Conservation (phyloP, 768 basidiomycete genomes). For the Kockovaella imperatae region DNA sequence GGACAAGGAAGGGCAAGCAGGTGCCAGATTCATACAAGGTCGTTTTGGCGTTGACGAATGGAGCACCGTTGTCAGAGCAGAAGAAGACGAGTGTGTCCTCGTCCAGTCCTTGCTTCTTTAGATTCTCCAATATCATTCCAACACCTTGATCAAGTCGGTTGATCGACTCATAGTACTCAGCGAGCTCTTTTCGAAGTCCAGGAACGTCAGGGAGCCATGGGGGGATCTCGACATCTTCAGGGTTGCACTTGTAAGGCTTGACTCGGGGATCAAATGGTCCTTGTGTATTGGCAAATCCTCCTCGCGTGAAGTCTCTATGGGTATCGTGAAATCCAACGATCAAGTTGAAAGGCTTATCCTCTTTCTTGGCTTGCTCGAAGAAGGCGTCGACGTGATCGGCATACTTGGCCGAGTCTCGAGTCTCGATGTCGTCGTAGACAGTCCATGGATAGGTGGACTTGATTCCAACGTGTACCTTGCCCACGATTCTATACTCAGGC, state of each 20-base stretch:
- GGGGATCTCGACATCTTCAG: constrained; percentile 9
- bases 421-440: constrained; percentile 6
- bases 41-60: constrained; percentile 28
- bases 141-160: constrained; percentile 19
- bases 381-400: constrained; percentile 16
- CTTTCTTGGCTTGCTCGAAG: constrained; percentile 6
- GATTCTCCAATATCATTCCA: constrained; percentile 11
- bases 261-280: constrained; percentile 3
- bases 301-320: constrained; percentile 16
- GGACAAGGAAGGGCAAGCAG: constrained; percentile 16
- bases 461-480: constrained; percentile 18
- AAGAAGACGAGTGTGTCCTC: constrained; percentile 16
- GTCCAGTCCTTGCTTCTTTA: constrained; percentile 6
- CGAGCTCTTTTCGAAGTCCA: constrained; percentile 10
- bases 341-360: constrained; percentile 15
- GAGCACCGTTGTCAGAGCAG: constrained; percentile 20
- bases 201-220: constrained; percentile 13
- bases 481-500: constrained; percentile 4
- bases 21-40: constrained; percentile 24
- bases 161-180: constrained; percentile 17
- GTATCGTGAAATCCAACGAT: constrained; percentile 17
- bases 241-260: not conserved
- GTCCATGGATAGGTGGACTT: constrained; percentile 17
- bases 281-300: constrained; percentile 15
- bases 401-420: constrained; percentile 10